These are phyloP conservation scores for Begonia masoniana DNA, from an alignment of 306 rosid genomes.

Conservation along the genomic window DNA sequence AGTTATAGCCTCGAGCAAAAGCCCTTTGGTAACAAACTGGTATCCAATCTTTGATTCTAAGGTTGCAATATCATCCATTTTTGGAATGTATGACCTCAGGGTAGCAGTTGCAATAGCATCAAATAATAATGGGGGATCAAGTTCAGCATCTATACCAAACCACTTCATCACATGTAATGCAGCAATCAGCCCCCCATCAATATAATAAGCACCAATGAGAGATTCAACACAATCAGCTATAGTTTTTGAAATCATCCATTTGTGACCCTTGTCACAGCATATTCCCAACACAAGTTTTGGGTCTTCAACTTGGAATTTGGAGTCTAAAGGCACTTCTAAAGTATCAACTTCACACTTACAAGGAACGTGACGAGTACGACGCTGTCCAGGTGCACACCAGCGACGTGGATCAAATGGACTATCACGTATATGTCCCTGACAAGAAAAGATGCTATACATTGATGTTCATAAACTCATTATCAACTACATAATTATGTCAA, in stretches of 20 bases:
- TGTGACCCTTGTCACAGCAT: conserved; percentile 76
- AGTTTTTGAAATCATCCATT: conserved; percentile 87
- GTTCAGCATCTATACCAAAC: conserved; percentile 60
- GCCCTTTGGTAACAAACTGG: conserved; percentile 68
- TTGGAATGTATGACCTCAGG: conserved; percentile 37
- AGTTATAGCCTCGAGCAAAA: conserved; percentile 70
- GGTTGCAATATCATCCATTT: conserved; percentile 35
- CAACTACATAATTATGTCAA: not conserved
- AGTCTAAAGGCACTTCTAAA: conserved; percentile 61
- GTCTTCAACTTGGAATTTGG: conserved; percentile 58
- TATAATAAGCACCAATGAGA: conserved; percentile 80
- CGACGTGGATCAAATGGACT: conserved; percentile 92
- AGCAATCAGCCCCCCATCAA: conserved; percentile 66
- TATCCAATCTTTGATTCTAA: conserved; percentile 64
- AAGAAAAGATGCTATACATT: not conserved
- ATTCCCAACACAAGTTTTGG: conserved; percentile 61
- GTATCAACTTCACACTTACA: conserved; percentile 81
- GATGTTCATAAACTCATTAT: not conserved
- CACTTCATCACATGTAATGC: conserved; percentile 76
- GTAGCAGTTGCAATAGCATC: conserved; percentile 59
- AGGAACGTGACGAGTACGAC: conserved; percentile 30
- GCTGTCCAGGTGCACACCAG: conserved; percentile 92
- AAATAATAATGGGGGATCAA: conserved; percentile 49
- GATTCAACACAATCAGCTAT: conserved; percentile 93
- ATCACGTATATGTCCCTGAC: conserved; percentile 68